Base-by-base conservation (phyloP, 495 filamentous ascomycete genomes). In the Margaritispora aquatica region DNA sequence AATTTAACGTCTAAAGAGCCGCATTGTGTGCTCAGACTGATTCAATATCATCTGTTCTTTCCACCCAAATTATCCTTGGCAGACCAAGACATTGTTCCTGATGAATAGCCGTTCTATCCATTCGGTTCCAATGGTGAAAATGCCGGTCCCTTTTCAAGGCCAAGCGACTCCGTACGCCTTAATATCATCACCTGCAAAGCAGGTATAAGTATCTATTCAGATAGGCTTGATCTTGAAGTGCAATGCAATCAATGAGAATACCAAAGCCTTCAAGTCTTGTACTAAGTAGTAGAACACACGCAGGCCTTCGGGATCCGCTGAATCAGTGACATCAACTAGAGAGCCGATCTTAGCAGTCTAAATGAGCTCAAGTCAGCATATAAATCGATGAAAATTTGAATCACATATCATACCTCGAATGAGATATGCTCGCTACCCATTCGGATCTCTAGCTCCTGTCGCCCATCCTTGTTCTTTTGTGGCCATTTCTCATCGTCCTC, bases 401-500 rank as follows among this genome's bases (percentile, higher is more conserved):
- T 8, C 19, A 3, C 17, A n/a, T 3, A 15, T 7, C 66, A 52
- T 68, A 93, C 92, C 85, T 99, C 95, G 63, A 99, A 99, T 0
- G 92, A 96, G 63, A 97, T 97, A 69, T 99, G 95, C 48, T 99
- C 95, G 66, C 87, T 94, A 13, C 94, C 95, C 29, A 99, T 65
- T 20, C 92, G 81, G 55, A 99, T 97, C 71, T 99, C 95, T 52
- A 99, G 80, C 74, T 99, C 95, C 67, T 97, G 95, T 54, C 93
- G 84, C 44, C 95, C 95, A 69, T 99, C 95, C 76, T 97, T 97
- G 75, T 97, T 97, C 81, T 97, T 99, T 72, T 92, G 90, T 1
- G 95, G 95, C 95, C 95, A 99, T 73, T 96, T 96, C n/a, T 84
- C 86, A 68, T 99, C 95, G 69, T 97, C 94, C 83, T 99, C 95